These are phyloP conservation scores for Clonostachys byssicola DNA, from an alignment of 2,329 filamentous ascomycete species.

Conservation along the genomic window DNA sequence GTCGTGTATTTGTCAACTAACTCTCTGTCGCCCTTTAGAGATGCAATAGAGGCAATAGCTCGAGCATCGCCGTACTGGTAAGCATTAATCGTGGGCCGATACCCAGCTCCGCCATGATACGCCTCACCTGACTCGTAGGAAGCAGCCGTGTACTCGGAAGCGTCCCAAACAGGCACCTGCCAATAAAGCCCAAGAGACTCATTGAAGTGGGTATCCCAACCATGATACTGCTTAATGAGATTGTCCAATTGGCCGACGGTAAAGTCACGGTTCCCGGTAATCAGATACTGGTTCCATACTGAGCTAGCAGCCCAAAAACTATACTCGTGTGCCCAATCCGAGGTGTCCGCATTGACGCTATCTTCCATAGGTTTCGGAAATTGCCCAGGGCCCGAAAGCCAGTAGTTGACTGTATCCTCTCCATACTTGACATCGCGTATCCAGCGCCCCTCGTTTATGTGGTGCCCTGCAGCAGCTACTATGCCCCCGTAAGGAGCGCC, in stretches of 20 bases:
- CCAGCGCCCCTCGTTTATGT: conserved; percentile 32
- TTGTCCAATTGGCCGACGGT: too few relatives aligned
- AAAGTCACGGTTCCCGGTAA: background rate
- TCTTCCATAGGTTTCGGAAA: conserved; percentile 8
- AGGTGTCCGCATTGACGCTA: conserved; percentile 7
- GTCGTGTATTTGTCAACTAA: background rate
- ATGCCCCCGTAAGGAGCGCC: conserved; percentile 8
- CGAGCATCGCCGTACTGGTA: conserved; percentile 35
- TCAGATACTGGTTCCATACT: background rate
- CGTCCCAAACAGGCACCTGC: conserved; percentile 34
- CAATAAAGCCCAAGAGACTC: conserved; percentile 28
- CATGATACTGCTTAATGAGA: too few relatives aligned
- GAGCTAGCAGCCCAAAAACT: too few relatives aligned
- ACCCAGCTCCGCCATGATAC: conserved; percentile 31
- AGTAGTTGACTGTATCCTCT: conserved; percentile 22
- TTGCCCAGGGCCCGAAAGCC: conserved; percentile 10
- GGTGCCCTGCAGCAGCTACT: conserved; percentile 24
- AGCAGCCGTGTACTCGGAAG: conserved; percentile 31
- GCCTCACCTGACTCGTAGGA: conserved; percentile 9
- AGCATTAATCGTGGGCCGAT: conserved; percentile 33
- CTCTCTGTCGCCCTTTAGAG: background rate
- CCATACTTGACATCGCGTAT: conserved; percentile 27
- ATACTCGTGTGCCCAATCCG: too few relatives aligned
- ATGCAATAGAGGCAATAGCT: conserved; percentile 29
- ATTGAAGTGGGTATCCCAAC: background rate